Base-by-base conservation (phyloP, 2,329 filamentous ascomycete species). In the Dryadomyces sulphureus region DNA sequence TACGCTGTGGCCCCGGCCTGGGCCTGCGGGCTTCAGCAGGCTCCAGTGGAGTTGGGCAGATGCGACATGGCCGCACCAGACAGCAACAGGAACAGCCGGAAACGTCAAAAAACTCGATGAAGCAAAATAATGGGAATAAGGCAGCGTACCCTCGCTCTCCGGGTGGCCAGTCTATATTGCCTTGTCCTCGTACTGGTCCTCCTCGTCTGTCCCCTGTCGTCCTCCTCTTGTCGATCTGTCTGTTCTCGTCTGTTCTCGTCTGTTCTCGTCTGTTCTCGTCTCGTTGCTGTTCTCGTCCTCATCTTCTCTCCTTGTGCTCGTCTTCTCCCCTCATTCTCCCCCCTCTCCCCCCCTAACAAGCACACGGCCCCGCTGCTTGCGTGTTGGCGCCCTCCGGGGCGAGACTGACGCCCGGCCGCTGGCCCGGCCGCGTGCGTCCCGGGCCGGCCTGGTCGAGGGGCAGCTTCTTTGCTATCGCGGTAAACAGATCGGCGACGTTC, bases 371-470 rank as follows among this genome's bases (percentile, higher is more conserved):
- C 54, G 64, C 65, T 45, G 65, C 63, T 55, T 76, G 74, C 49
- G 73, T 78, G 63, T 72, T 77, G 50, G 70, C 64, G 50, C 68
- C 72, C 58, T 79, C 75, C 20, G 72, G 67, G 16, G 62, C 66
- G 52, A 78, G 64, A 57, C 66, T 78, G 54, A 78, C 74, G 40
- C 73, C 73, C 38, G 72, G 70, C 58, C 74, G 70, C 60, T 77
- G 73, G 42, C 74, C 74, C 12, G 73, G 71, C 48, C 89, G 75
- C 60, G 89, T 73, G 62, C 89, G 89, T 61, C 90, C 79, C 52
- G 90, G 87, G n/a, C 89, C 90, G 43, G 81, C 89, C 66, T 96
- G 92, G 60, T 98, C 92, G 55, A 96, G 80, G 27, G 92, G 92
- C 54, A 98, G 73, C 68, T 94, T 96, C 81, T 90, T 94, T 51